Evolutionary conservation across 2,329 filamentous ascomycete genomes (phyloP).

Genomic region (Colletotrichum sublineola): DNA sequence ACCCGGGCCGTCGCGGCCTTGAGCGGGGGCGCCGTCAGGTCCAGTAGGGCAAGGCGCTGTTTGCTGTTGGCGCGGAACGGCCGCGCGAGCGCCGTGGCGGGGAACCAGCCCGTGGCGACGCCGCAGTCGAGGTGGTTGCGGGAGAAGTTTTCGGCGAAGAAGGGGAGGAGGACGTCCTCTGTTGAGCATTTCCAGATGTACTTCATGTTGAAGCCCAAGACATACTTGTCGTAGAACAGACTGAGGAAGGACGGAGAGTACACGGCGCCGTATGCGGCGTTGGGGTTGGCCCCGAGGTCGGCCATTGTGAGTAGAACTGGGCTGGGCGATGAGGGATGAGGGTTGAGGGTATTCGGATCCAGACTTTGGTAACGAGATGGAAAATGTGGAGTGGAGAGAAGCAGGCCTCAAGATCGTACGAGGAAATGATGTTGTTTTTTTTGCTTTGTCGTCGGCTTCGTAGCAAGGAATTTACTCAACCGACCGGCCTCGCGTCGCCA

Average conservation of each 20-base stretch:
- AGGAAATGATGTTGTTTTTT: not conserved
- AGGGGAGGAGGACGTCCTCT: conserved; percentile 48
- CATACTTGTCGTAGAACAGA: conserved; percentile 50
- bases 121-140: conserved; percentile 56
- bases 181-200: conserved; percentile 55
- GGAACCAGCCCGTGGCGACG: conserved; percentile 57
- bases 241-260: conserved; percentile 38
- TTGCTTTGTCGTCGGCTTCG: not conserved
- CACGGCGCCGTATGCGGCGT: conserved; percentile 25
- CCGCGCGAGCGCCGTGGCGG: conserved; percentile 46
- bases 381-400: not conserved
- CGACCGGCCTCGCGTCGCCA: not conserved
- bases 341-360: not conserved
- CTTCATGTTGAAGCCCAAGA: conserved; percentile 53
- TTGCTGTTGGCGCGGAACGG: conserved; percentile 40
- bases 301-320: conserved; percentile 12
- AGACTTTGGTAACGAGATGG: not conserved
- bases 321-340: not conserved
- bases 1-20: conserved; percentile 47
- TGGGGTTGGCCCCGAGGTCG: conserved; percentile 17
- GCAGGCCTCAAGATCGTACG: no score
- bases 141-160: conserved; percentile 53
- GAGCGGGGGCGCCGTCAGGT: conserved; percentile 53
- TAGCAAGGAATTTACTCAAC: not conserved
- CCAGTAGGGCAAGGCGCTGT: conserved; percentile 53